These are phyloP conservation scores for Rhodotorula sp. DNA, from an alignment of 1,284 basidiomycete species.

Conservation along the genomic window DNA sequence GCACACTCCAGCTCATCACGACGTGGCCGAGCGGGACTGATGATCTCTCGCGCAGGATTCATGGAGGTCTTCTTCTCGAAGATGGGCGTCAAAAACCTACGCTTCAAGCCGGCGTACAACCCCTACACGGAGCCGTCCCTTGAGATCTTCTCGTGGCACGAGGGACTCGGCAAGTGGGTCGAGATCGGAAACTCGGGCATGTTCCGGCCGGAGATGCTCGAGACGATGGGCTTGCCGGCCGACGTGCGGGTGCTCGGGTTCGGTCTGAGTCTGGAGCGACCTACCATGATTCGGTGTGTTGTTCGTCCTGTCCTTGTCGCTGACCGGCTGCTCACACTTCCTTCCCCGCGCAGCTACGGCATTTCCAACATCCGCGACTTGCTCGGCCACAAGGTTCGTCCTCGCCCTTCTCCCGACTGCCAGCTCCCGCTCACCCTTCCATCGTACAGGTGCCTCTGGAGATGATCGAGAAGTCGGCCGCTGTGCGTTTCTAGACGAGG, in stretches of 20 bases:
- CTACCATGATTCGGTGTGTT: constrained; percentile 98
- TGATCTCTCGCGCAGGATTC: constrained; percentile 62
- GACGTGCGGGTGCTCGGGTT: constrained; percentile 96
- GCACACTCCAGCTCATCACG: constrained; percentile 32
- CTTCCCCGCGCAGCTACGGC: constrained; percentile 60
- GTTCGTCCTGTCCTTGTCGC: background rate
- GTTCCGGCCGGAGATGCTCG: constrained; percentile 99
- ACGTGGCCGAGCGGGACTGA: background rate
- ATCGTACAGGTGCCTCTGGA: constrained; percentile 53
- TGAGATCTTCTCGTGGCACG: constrained; percentile 99
- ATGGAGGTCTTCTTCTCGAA: constrained; percentile 98
- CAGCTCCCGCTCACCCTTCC: background rate
- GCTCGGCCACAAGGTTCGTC: constrained; percentile 86
- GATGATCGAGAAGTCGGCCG: constrained; percentile 80
- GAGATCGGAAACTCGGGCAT: constrained; percentile 86
- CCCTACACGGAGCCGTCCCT: constrained; percentile 99
- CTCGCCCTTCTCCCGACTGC: constrained; percentile 50
- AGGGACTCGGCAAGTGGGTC: constrained; percentile 91
- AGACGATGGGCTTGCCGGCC: constrained; percentile 97
- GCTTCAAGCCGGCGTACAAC: constrained; percentile 98
- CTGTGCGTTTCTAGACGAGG: constrained; percentile 67
- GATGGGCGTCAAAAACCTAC: constrained; percentile 74
- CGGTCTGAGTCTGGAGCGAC: constrained; percentile 91
- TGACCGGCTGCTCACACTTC: background rate
- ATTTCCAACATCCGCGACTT: constrained; percentile 97